These are phyloP conservation scores for Apium graveolens DNA, from an alignment of 129 eudicot species.

Conservation along the genomic window DNA sequence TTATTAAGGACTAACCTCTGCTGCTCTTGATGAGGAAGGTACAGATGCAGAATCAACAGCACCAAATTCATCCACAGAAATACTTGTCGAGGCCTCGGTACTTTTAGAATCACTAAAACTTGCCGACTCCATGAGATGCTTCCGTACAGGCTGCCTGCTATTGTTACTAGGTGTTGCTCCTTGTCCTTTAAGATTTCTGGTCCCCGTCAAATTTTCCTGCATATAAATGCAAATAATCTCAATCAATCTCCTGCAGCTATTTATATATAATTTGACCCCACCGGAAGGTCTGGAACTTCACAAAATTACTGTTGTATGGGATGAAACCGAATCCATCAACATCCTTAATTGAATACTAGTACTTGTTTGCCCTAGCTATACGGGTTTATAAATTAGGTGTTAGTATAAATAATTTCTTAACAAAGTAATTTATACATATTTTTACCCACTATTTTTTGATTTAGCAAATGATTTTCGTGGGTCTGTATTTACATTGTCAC, in stretches of 20 bases:
- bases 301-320: neutral
- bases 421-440: too few relatives aligned
- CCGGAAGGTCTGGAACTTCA: neutral
- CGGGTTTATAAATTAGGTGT: too few relatives aligned
- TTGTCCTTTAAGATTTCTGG: conserved; percentile 60
- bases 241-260: neutral
- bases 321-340: neutral
- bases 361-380: too few relatives aligned
- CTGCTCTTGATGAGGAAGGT: conserved; percentile 61
- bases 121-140: conserved; percentile 54
- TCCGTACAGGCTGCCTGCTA: conserved; percentile 52
- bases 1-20: conserved; percentile 40
- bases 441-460: too few relatives aligned
- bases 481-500: too few relatives aligned
- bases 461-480: too few relatives aligned
- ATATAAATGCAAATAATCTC: neutral
- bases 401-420: too few relatives aligned
- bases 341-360: neutral
- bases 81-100: conserved; percentile 58
- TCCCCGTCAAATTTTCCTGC: conserved; percentile 50
- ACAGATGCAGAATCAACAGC: conserved; percentile 51
- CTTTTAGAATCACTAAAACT: conserved; percentile 57
- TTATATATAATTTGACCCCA: neutral
- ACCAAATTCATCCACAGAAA: conserved; percentile 52
- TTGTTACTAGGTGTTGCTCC: conserved; percentile 30